Base-by-base conservation (phyloP, 2,329 filamentous ascomycete species). In the Ophiostoma montium region DNA sequence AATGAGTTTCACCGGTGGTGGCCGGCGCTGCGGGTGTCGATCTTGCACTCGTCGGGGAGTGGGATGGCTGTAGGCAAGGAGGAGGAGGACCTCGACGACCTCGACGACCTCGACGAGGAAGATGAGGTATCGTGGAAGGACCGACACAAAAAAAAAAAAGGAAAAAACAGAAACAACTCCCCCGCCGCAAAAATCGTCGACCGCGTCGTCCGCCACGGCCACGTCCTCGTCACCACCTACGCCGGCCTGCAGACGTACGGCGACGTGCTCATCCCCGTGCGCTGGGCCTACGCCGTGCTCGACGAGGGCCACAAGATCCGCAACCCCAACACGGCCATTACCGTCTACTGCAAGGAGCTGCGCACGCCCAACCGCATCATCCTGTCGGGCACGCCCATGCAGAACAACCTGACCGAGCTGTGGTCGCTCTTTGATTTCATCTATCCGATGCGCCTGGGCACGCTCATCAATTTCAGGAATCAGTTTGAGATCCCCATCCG, bases 371-470 rank as follows among this genome's bases (percentile, higher is more conserved):
- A 96, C 58, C 79, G 94, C 19, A 75, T 96, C 54, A 96, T 98
- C 52, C 70, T 98, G 1, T 96, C 94, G 0, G 92, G 92, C 5
- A 98, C 92, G 0, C 94, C 94, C 0, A 94, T 98, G 72, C 94
- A 98, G 63, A 98, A 98, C 63, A 96, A 95, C 54, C 67, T 98
- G 23, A 82, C 84, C 0, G 94, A 98, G 62, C 70, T 98, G 0
- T 98, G 92, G 90, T 96, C 90, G 0, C 69, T 98, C 0, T 96
- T 98, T 60, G 94, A 98, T 62, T 98, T 98, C 60, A 84, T 96
- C 50, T 96, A 88, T 54, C 92, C 94, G 0, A 95, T 96, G 86
- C 83, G 89, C 13, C 69, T 98, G 6, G 94, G 92, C 0, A 95
- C 86, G 0, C 71, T 96, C 12, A 84, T 95, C 51, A 87, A 85